Evolutionary conservation across 2,329 filamentous ascomycete species (phyloP).

Genomic region (Pyrenochaeta sp.): DNA sequence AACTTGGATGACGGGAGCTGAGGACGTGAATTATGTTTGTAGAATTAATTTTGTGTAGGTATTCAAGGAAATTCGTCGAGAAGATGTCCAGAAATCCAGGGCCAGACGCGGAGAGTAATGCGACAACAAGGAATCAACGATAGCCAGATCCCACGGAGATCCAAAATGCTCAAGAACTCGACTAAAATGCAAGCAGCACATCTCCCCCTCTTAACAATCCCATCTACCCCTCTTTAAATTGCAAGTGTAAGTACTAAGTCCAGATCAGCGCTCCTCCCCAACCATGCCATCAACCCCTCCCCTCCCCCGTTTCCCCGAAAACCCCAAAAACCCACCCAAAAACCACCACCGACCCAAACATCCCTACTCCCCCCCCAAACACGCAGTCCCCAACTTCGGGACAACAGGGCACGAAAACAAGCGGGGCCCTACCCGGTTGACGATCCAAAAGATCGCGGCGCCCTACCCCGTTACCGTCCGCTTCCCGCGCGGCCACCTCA

Average conservation of each 20-base stretch:
- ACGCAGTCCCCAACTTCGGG: not conserved
- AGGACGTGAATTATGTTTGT: no score
- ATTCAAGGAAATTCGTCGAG: no score
- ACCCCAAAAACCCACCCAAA: no score
- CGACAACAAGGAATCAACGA: no score
- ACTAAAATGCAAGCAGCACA: not conserved
- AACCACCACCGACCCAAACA: not conserved
- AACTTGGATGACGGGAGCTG: no score
- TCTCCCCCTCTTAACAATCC: not conserved
- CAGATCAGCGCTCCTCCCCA: not conserved
- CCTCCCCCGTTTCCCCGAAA: not conserved
- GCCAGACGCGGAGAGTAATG: no score
- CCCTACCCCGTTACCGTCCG: no score
- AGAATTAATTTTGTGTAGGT: no score
- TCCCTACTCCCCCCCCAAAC: not conserved
- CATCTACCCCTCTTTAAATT: not conserved
- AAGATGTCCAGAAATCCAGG: no score
- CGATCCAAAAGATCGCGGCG: not conserved
- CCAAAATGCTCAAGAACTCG: no score
- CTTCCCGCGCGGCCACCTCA: constrained; percentile 10
- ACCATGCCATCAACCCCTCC: not conserved
- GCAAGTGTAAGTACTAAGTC: not conserved
- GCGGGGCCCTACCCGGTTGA: constrained; percentile 2
- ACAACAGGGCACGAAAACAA: not conserved
- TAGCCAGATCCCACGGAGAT: no score